Evolutionary conservation across 164 flowering plant species (phyloP), one percentile per base, ranked within the genome.

Genomic region (Kalanchoe fedtschenkoi): DNA sequence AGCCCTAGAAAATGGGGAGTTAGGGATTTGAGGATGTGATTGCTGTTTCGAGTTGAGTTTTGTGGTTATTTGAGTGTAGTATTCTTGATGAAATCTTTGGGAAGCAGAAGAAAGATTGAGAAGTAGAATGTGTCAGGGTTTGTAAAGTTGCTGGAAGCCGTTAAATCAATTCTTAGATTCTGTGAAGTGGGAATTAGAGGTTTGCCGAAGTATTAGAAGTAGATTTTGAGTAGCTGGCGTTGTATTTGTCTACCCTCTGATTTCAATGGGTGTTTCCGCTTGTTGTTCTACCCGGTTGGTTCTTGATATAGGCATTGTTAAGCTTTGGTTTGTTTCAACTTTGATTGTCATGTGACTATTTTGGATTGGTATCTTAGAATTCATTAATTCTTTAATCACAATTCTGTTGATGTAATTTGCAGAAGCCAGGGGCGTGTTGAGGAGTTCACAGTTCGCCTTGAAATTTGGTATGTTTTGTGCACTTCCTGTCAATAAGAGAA

Each of bases 391-490:
- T 24, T 9, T 47, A 47, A 10, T 24, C 8, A 21, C 30, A 24
- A 1, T 22, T 16, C 1, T 2, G 14, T 6, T 22, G 0, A 22
- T 2, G 26, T 22, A 47, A 22, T 47, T 47, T 24, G 55, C 55
- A 47, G 55, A 4, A 10, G 53, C 26, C 53, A 7, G 30, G 26
- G 15, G 55, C 30, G 9, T 47, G 14, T 37, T 15, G 11, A 37
- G 39, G 39, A 37, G 39, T 9, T 37, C 13, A 9, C 39, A 37
- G 11, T 37, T 59, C 47, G 26, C 60, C 21, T 26, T 32, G 28
- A n/a, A 35, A 54, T 24, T 44, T 42, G 55, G 80, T 64, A 75
- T 76, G 75, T 69, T 63, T 75, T 77, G 70, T 60, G 32, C 61
- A 34, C 65, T 70, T 35, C 55, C 33, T 55, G 34, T 34, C 71